These are phyloP conservation scores for Corymbia maculata DNA, from an alignment of 345 rosid genomes.

Conservation along the genomic window DNA sequence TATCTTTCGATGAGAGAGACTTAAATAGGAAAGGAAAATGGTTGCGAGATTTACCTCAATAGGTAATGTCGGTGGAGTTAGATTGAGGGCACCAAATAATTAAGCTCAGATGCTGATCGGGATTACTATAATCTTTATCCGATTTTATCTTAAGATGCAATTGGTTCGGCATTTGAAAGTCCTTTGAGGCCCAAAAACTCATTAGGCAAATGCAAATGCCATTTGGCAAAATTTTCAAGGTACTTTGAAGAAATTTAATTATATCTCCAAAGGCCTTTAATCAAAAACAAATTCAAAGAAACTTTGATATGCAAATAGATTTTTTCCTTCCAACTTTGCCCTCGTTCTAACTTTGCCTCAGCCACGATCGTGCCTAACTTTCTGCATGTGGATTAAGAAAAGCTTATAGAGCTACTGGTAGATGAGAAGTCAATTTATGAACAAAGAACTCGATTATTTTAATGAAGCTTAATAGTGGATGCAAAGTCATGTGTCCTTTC, in stretches of 20 bases:
- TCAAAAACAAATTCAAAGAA: too few species aligned
- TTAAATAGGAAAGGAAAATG: not conserved
- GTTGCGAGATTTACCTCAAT: not conserved
- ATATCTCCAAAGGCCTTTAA: too few species aligned
- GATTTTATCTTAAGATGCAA: not conserved
- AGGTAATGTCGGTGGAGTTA: not conserved
- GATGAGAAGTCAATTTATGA: not conserved
- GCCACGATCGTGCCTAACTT: too few species aligned
- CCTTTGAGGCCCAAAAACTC: too few species aligned
- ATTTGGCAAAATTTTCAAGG: too few species aligned
- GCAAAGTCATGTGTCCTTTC: not conserved
- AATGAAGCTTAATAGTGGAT: not conserved
- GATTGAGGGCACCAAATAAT: accelerated
- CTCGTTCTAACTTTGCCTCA: too few species aligned
- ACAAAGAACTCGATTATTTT: not conserved
- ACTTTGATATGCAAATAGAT: too few species aligned
- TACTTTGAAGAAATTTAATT: too few species aligned
- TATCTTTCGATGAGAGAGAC: not conserved
- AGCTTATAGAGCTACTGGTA: not conserved
- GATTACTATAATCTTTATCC: not conserved
- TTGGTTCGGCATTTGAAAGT: too few species aligned
- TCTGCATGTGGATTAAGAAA: not conserved
- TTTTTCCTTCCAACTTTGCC: too few species aligned
- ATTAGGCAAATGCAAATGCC: too few species aligned
- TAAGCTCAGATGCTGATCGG: not conserved